Base-by-base conservation (phyloP, 2,329 filamentous ascomycete species). In the Cladorrhinum sp. region DNA sequence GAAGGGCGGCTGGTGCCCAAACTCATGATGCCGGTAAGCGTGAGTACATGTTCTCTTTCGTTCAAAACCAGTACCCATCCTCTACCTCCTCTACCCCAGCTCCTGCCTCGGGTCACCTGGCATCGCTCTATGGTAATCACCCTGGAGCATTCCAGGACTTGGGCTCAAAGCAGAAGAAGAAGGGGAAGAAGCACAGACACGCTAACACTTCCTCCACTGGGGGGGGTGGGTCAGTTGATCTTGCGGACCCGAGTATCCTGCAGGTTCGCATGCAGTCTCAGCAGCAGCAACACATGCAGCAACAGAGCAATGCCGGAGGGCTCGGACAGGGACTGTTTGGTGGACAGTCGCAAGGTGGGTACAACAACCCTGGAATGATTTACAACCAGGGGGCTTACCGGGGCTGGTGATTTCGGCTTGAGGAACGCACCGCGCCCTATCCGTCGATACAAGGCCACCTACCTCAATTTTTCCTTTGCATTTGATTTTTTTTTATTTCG, bases 191-290 rank as follows among this genome's bases (percentile, higher is more conserved):
- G 92, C 94, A 97, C 86, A 96, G 93, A 88, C 93, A 97, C 89
- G 94, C 92, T 95, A 96, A 97, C 92, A 97, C 94, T 94, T 96
- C 93, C 91, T 98, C 94, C 88, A 96, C 92, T 87, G 90, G 90
- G 84, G 93, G 92, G 87, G 91, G 92, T 91, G 93, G 91, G 84
- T 87, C 97, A 94, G 93, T 96, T 83, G 93, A 98, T 96, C 92
- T 96, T 93, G 92, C 91, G 85, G 93, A 98, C 92, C 94, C 94
- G 85, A 96, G 92, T 86, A 97, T 97, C 86, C 88, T 98, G 85
- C 93, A 96, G 84, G 92, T 92, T 79, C 91, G 93, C 85, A 90
- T 96, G 85, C 93, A 96, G 80, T 67, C 65, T 51, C 68, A 70
- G 62, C 68, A 70, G 64, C 67, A 69, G 50, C 62, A 57, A 49